These are phyloP conservation scores for Erysimum pusillum DNA, from an alignment of 441 rosid genomes.

Conservation along the genomic window DNA sequence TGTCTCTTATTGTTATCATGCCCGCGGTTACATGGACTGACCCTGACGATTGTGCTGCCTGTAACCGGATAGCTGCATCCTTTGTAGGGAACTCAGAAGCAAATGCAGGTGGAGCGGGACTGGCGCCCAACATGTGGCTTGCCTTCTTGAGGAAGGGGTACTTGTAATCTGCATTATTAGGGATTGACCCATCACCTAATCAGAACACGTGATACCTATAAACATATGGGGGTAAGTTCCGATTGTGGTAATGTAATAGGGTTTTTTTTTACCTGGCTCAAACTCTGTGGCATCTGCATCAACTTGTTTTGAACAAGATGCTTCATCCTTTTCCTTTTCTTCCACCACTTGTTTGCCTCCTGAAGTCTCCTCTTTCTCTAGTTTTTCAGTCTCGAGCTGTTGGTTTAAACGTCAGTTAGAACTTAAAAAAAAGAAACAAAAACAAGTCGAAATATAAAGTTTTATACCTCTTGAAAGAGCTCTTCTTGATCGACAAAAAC, in stretches of 20 bases:
- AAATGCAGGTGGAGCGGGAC: conserved; percentile 81
- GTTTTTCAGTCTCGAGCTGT: conserved; percentile 58
- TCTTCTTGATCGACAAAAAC: conserved; percentile 47
- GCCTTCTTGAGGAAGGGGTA: conserved; percentile 75
- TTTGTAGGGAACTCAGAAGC: conserved; percentile 83
- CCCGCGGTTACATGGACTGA: conserved; percentile 85
- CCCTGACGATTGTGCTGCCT: conserved; percentile 74
- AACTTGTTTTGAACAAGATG: conserved; percentile 67
- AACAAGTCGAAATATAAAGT: background rate
- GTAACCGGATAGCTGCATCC: conserved; percentile 62
- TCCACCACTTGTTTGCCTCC: conserved; percentile 49
- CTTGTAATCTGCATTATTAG: conserved; percentile 58
- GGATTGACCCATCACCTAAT: conserved; percentile 13
- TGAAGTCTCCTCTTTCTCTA: conserved; percentile 42
- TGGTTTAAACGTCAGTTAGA: conserved; percentile 32
- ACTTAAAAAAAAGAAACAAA: background rate
- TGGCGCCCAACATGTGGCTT: conserved; percentile 74
- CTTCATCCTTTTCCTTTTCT: conserved; percentile 49
- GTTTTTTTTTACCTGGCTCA: conserved; percentile 61
- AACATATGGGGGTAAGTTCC: background rate
- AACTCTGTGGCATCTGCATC: conserved; percentile 53
- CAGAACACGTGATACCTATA: conserved; percentile 42
- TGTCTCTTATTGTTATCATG: conserved; percentile 80
- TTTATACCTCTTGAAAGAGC: conserved; percentile 16
- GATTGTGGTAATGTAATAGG: conserved; percentile 12